These are phyloP conservation scores for Volvox carteri DNA, from an alignment of 163 green algal genomes.

Conservation along the genomic window DNA sequence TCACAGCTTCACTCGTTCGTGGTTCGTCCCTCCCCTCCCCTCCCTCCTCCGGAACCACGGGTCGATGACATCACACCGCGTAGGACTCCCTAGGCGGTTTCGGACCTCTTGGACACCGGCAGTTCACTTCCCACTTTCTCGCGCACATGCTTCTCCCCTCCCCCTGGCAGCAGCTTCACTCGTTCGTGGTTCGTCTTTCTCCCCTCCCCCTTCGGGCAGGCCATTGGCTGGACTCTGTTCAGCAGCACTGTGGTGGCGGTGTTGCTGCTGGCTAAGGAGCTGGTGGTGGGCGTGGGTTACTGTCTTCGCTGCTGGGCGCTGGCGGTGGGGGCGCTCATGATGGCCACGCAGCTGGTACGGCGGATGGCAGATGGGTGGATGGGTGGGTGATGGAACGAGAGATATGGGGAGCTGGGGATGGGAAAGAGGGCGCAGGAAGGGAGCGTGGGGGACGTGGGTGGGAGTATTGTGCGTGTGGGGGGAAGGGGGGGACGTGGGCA, in stretches of 20 bases:
- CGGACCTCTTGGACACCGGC: too few species aligned
- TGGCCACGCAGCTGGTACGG: conserved; percentile 79
- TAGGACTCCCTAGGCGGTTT: too few species aligned
- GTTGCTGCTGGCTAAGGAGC: conserved; percentile 64
- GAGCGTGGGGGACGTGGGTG: background rate
- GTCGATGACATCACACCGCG: too few species aligned
- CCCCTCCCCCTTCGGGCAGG: conserved; percentile 36
- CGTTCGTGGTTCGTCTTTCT: too few species aligned
- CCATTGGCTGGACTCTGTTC: conserved; percentile 86
- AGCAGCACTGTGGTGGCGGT: conserved; percentile 71
- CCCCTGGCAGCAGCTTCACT: too few species aligned
- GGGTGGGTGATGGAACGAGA: background rate
- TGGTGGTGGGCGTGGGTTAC: conserved; percentile 75
- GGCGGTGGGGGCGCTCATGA: conserved; percentile 73
- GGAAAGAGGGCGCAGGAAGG: background rate
- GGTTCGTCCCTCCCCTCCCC: too few species aligned
- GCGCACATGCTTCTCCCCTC: too few species aligned
- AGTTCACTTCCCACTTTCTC: too few species aligned
- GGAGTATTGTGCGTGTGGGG: background rate
- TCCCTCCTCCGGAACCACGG: too few species aligned
- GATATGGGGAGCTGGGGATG: background rate
- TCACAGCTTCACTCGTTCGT: too few species aligned
- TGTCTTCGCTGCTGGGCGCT: conserved; percentile 78
- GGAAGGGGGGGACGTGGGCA: background rate
- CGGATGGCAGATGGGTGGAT: background rate